phyloP scores from a whole-genome alignment of 441 rosid species.

The Adansonia rubrostipa region DNA sequence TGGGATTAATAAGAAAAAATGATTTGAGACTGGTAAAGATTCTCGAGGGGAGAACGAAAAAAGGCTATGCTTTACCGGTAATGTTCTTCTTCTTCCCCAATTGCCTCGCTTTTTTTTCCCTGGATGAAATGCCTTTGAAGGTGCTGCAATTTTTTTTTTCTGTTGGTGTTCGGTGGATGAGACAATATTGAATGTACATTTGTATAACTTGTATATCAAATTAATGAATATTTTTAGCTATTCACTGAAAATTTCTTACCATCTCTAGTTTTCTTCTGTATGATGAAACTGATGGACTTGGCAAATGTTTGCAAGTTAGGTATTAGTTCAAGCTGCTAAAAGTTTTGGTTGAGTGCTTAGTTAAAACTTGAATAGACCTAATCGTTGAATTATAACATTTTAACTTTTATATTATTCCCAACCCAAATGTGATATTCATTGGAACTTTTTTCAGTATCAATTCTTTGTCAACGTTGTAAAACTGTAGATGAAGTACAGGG shows the following conservation, averaged over 20 bases:
- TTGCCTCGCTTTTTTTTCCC: not conserved
- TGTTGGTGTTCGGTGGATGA: not conserved
- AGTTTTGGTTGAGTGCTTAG: constrained; percentile 6
- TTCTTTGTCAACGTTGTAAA: constrained; percentile 12
- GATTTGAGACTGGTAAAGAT: not conserved
- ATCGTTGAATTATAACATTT: not conserved
- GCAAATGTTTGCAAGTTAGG: constrained; percentile 20
- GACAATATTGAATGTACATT: constrained; percentile 13
- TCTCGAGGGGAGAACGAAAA: not conserved
- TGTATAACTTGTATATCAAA: constrained; percentile 13
- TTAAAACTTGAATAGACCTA: not conserved
- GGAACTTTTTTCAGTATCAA: not conserved
- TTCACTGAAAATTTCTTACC: not conserved
- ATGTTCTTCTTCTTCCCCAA: constrained; percentile 19
- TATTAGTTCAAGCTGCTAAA: constrained; percentile 14
- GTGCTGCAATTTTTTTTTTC: not conserved
- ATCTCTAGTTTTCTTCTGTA: constrained; percentile 2
- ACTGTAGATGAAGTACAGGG: not conserved
- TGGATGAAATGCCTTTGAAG: constrained; percentile 5
- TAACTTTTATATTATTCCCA: constrained; percentile 1
- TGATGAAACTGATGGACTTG: constrained; percentile 14
- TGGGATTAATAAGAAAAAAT: constrained; percentile 21
- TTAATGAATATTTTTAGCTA: constrained; percentile 5
- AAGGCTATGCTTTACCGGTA: not conserved
- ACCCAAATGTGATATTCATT: not conserved